phyloP scores from a whole-genome alignment of 2,329 filamentous ascomycete genomes.

The Blastomyces gilchristii region DNA sequence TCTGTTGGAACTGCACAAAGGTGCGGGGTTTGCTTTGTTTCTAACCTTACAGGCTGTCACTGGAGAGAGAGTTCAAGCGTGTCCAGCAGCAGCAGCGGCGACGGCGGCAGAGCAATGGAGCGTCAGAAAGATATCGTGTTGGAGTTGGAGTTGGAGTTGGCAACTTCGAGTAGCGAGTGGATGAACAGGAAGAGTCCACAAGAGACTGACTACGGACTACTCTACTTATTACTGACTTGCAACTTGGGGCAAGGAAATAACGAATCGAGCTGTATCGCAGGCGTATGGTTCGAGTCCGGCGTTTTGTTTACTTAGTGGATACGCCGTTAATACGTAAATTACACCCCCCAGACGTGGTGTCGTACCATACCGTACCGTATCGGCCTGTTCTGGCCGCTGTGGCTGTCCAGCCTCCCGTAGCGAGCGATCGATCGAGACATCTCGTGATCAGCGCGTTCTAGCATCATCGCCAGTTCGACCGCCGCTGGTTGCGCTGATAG shows the following conservation, averaged over 20 bases:
- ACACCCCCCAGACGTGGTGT: not conserved
- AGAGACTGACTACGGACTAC: no score
- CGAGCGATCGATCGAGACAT: constrained; percentile 1
- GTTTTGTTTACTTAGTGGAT: not conserved
- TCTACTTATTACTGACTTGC: no score
- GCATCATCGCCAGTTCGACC: not conserved
- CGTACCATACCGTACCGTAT: not conserved
- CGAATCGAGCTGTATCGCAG: no score
- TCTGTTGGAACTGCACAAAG: not conserved
- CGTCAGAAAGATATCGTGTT: not conserved
- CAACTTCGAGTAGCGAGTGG: not conserved
- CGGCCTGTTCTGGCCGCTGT: not conserved
- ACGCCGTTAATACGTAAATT: not conserved
- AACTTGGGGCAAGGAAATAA: no score
- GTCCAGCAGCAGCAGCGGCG: not conserved
- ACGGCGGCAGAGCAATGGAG: not conserved
- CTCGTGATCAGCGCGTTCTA: not conserved
- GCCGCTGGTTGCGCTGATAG: constrained; percentile 1
- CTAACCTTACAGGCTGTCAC: not conserved
- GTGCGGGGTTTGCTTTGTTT: not conserved
- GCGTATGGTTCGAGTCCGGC: no score
- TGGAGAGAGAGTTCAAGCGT: not conserved
- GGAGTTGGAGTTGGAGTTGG: not conserved
- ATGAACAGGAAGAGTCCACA: not conserved
- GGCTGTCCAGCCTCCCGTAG: not conserved